Base-by-base conservation (phyloP, 2,329 filamentous ascomycete species). In the Diaporthe caulivora region DNA sequence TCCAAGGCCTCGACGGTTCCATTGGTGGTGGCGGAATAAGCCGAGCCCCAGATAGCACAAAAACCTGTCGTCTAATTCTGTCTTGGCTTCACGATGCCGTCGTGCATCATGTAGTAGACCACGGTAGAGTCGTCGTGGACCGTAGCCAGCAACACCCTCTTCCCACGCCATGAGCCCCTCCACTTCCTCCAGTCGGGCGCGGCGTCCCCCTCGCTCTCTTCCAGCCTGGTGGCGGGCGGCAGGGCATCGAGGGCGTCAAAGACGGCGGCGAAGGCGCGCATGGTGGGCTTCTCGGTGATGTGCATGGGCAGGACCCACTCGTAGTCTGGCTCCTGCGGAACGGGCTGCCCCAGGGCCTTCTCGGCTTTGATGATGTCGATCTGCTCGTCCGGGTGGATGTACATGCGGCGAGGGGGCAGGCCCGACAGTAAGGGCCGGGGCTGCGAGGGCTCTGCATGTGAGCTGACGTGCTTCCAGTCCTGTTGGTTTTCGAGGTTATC, bases 21-120 rank as follows among this genome's bases (percentile, higher is more conserved):
- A 13, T 26, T 34, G 31, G 18, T 40, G 3, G 44, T 17, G 18
- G 31, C 29, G 15, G 10, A 68, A 53, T 34, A 26, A 49, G 44
- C 10, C 11, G 37, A n/a, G 31, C 47, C 29, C 34, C 24, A 40
- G 29, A n/a, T 18, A 58, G 24, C 51, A 47, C 15, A 18, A 17
- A 18, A 7, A 42, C 1, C 10, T 40, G 69, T 47, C 3, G 31
- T 88, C 88, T 84, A 96, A 81, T 97, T 97, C 81, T 96, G 94
- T 72, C 94, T 87, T 31, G 94, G 94, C 85, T 96, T 97, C 70
- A 96, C 93, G 76, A 95, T 91, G n/a, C 94, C 94, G 81, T 96
- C 93, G 78, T 96, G 94, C 81, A 96, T 90, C 76, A 95, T 88
- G 80, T 97, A 97, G 83, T 96, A 97, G 53, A 94, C 92, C 24